A percentile compares a stretch with the other conserved stretches of the same genome.
Conservation (phyloP, 176 grass and related monocot species). For the Eremochloa ophiuroides region DNA sequence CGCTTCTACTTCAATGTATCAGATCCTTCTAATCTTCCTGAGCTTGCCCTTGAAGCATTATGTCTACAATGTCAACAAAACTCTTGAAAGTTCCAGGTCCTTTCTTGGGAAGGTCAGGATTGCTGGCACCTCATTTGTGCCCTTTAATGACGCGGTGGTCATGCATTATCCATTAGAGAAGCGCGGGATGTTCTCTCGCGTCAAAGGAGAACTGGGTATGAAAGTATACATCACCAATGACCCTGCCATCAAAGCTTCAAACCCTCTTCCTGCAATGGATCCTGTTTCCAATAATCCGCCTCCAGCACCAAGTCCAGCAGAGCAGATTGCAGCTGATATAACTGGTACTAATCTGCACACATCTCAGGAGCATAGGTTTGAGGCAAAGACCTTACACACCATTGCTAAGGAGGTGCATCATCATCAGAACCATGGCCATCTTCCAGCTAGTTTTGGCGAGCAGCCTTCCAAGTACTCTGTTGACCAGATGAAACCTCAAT, state of each 20-base stretch:
- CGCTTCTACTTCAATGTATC: conserved; percentile 79
- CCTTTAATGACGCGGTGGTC: conserved; percentile 64
- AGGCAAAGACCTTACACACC: conserved; percentile 64
- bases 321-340: conserved; percentile 52
- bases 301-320: conserved; percentile 33
- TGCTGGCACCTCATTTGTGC: conserved; percentile 88
- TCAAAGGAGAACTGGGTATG: conserved; percentile 80
- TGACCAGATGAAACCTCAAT: conserved; percentile 70
- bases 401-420: conserved; percentile 71
- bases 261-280: conserved; percentile 70
- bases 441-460: conserved; percentile 40
- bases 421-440: conserved; percentile 49
- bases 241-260: conserved; percentile 71
- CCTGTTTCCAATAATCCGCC: conserved; percentile 52
- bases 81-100: conserved; percentile 37
- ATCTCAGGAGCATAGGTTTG: conserved; percentile 46
- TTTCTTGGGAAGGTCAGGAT: conserved; percentile 96
- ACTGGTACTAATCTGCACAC: conserved; percentile 34
- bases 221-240: conserved; percentile 95
- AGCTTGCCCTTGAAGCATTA: conserved; percentile 83
- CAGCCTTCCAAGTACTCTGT: conserved; percentile 54
- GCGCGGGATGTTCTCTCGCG: conserved; percentile 88
- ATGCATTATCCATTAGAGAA: conserved; percentile 95
- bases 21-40: conserved; percentile 63
- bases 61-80: conserved; percentile 74